phyloP scores from a whole-genome alignment of 306 rosid species.

The Cyclanthera cordifolia region DNA sequence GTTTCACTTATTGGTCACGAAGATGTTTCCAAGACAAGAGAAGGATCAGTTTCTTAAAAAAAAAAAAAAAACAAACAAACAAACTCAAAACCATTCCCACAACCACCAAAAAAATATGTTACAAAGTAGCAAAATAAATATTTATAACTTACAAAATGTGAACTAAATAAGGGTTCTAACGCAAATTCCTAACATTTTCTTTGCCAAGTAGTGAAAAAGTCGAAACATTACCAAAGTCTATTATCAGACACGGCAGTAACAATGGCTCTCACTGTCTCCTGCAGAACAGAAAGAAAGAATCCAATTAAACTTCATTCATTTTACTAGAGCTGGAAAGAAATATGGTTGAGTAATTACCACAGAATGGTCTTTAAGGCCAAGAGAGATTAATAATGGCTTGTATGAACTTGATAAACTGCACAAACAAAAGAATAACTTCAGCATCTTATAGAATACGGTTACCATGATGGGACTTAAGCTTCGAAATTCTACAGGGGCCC shows the following conservation, averaged over 20 bases:
- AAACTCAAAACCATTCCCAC: not conserved
- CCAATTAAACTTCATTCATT: not conserved
- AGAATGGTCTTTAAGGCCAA: conserved; percentile 89
- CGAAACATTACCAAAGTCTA: conserved; percentile 37
- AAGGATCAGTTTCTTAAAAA: not conserved
- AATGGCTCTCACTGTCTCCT: conserved; percentile 78
- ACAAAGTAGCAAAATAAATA: not conserved
- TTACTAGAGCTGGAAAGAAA: not conserved
- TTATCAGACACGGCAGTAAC: conserved; percentile 57
- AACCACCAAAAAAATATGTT: not conserved
- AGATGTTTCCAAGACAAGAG: not conserved
- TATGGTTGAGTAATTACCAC: conserved; percentile 24
- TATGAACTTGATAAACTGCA: conserved; percentile 59
- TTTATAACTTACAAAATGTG: not conserved
- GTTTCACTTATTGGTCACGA: not conserved
- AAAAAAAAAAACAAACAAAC: not conserved
- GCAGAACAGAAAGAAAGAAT: conserved; percentile 16
- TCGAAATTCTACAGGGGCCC: not conserved
- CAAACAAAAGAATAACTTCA: conserved; percentile 13
- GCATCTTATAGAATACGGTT: not conserved
- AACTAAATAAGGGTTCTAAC: not conserved
- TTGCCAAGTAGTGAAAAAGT: not conserved
- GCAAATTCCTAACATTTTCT: not conserved
- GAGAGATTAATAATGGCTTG: conserved; percentile 62
- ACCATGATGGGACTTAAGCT: not conserved